phyloP scores from a whole-genome alignment of 1,284 basidiomycete species.

The Anthracocystis walkeri region DNA sequence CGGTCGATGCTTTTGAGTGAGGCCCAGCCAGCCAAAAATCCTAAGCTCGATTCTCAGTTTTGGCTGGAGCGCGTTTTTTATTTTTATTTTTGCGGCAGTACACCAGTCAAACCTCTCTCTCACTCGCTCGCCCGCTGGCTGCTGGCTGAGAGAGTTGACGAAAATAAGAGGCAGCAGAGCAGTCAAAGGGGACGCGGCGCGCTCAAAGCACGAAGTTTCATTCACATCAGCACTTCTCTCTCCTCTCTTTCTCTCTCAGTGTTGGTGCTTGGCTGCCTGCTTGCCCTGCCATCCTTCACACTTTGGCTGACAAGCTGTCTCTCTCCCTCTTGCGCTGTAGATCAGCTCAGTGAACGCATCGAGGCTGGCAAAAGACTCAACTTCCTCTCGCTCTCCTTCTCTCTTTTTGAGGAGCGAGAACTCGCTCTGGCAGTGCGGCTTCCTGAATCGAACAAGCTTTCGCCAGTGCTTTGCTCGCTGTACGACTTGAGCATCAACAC shows the following conservation, averaged over 20 bases:
- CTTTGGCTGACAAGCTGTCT: too few relatives aligned
- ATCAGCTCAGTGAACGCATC: too few relatives aligned
- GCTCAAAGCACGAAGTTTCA: slow-evolving; percentile 9
- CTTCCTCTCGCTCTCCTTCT: too few relatives aligned
- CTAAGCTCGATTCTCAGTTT: not conserved
- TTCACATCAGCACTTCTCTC: not conserved
- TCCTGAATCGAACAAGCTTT: too few relatives aligned
- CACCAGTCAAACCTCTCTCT: slow-evolving; percentile 19
- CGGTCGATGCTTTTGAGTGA: slow-evolving; percentile 44
- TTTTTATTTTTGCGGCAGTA: slow-evolving; percentile 14
- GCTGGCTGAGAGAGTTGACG: not conserved
- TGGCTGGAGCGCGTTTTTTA: not conserved
- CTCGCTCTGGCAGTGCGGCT: too few relatives aligned
- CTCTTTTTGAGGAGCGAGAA: too few relatives aligned
- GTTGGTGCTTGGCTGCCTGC: not conserved
- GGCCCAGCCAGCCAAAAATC: slow-evolving; percentile 24
- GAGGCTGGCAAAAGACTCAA: too few relatives aligned
- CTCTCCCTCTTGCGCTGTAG: too few relatives aligned
- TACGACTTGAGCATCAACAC: too few relatives aligned
- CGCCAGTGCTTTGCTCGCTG: too few relatives aligned
- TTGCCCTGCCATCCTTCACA: not conserved
- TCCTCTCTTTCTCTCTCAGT: too few relatives aligned
- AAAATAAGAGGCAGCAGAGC: slow-evolving; percentile 23
- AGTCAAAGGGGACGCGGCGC: slow-evolving; percentile 18
- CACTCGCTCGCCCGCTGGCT: too few relatives aligned